Evolutionary conservation across 129 eudicot species (phyloP).

Genomic region (Centrapalus pauciflorus): DNA sequence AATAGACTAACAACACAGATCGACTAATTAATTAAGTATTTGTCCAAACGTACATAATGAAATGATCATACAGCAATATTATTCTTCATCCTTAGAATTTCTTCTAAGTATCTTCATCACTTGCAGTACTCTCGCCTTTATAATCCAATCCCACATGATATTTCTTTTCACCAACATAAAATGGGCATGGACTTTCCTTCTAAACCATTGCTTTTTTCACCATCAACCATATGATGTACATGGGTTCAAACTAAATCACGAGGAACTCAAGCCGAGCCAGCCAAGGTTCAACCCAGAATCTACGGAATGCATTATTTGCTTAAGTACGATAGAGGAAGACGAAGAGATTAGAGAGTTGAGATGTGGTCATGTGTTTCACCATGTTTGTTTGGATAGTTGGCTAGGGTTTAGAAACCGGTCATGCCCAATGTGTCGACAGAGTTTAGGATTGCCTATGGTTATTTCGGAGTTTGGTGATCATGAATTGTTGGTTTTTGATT

Average conservation of each 20-base stretch:
- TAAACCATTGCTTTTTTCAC: background rate
- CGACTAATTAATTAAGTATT: too few species aligned
- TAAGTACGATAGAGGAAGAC: slow-evolving; percentile 12
- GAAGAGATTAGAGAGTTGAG: slow-evolving; percentile 29
- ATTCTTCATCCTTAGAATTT: too few species aligned
- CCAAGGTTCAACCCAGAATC: background rate
- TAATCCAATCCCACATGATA: background rate
- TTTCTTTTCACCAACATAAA: background rate
- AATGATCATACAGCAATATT: too few species aligned
- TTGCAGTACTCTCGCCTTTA: too few species aligned
- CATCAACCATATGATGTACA: background rate
- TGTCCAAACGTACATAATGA: too few species aligned
- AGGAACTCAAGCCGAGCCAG: background rate
- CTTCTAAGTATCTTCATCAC: too few species aligned
- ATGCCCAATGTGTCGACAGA: slow-evolving; percentile 25
- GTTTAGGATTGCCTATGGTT: background rate
- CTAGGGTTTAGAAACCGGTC: slow-evolving; percentile 13
- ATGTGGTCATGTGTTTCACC: slow-evolving; percentile 30
- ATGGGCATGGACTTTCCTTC: background rate
- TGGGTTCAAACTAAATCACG: too few species aligned
- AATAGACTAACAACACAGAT: too few species aligned
- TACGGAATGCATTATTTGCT: slow-evolving; percentile 24
- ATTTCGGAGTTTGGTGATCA: background rate
- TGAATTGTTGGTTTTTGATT: background rate
- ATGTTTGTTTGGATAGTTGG: slow-evolving; percentile 34